Base-by-base conservation (phyloP, 2,329 filamentous ascomycete genomes). In the Botryotinia convoluta region DNA sequence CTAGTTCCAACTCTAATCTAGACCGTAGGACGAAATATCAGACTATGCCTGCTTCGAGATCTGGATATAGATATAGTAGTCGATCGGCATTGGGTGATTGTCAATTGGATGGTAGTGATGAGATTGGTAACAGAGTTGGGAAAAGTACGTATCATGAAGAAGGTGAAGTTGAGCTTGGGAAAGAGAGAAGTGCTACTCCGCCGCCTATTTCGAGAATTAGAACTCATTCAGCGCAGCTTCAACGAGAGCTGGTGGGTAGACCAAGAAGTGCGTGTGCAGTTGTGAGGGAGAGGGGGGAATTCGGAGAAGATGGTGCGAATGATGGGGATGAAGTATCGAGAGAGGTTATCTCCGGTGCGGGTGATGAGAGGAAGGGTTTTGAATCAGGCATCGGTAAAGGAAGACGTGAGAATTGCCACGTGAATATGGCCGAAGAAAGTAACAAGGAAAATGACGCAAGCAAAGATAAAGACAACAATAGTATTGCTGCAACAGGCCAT, bases 201-300 rank as follows among this genome's bases (percentile, higher is more conserved):
- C 79, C 79, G 1, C 79, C 79, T 8, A 80, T 80, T 39, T 72
- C 70, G 60, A 74, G 77, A 4, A 74, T 72, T 42, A 74, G 76
- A 48, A 71, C 62, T 8, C 29, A 35, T 45, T 45, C 57, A 12
- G 35, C 60, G 16, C 74, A 72, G 35, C 37, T 39, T 59, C 62
- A 48, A 32, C 62, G 42, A 26, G 72, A 74, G 9, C 51, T 42
- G 4, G n/a, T 37, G 9, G 26, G 22, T 8, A 72, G 77, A 67
- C 77, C 77, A 14, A 75, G 39, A 10, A 78, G 74, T n/a, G 75
- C 74, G 3, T 75, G 76, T 22, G 65, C 42, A 3, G 32, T 35
- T 39, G 22, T 64, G 16, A 70, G 72, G 62, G 65, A 69, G 14
- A 72, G 69, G 10, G 65, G 45, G 4, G 29, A 48, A 32, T 75